phyloP scores from a whole-genome alignment of 2,329 filamentous ascomycete species.

The Trichoderma sp. region DNA sequence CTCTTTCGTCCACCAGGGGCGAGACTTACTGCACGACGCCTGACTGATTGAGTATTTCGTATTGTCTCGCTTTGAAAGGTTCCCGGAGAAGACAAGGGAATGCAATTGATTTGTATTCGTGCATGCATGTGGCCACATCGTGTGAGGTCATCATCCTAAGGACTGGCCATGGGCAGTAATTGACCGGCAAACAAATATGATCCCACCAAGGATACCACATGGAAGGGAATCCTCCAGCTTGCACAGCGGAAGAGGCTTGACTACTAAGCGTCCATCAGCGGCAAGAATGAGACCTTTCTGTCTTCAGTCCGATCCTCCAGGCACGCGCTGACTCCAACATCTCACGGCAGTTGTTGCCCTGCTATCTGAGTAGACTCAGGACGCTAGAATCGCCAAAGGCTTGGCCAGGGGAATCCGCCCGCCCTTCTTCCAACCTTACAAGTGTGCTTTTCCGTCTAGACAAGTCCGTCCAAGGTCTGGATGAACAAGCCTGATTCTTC shows the following conservation, averaged over 20 bases:
- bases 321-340: neutral
- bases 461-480: neutral
- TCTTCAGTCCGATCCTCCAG: neutral
- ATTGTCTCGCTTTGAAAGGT: neutral
- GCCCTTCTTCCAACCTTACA: neutral
- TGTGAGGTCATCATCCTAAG: conserved; percentile 7
- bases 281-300: neutral
- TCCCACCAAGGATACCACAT: neutral
- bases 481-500: neutral
- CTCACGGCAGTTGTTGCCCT: neutral
- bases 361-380: neutral
- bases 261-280: neutral
- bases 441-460: neutral
- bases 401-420: neutral
- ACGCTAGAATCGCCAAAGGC: neutral
- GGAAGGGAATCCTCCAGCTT: neutral
- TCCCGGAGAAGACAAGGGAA: neutral
- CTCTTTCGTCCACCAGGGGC: conserved; percentile 6
- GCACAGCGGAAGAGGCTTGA: neutral
- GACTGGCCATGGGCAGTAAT: neutral
- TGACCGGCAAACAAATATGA: neutral
- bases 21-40: neutral
- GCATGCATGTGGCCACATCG: neutral
- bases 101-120: too few relatives aligned
- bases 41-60: neutral